These are phyloP conservation scores for Penicillium canescens DNA, from an alignment of 495 filamentous ascomycete genomes.

Conservation along the genomic window DNA sequence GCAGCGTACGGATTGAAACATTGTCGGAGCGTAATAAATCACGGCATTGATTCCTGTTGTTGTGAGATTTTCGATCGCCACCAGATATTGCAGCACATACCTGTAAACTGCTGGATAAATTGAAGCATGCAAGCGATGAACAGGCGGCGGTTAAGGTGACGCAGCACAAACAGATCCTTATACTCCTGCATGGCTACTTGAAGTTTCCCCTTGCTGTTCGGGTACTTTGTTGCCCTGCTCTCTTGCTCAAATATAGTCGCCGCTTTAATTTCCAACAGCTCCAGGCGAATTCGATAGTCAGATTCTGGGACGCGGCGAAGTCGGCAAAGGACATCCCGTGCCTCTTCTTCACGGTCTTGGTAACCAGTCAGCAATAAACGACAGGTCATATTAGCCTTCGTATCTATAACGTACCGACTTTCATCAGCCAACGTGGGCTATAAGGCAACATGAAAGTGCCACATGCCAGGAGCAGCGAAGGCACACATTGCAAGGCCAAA, in stretches of 20 bases:
- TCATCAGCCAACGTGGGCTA: constrained; percentile 35
- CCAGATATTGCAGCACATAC: not conserved
- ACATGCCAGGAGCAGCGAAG: constrained; percentile 37
- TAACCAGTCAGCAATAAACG: too few species aligned
- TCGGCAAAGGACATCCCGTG: constrained; percentile 30
- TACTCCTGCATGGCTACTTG: constrained; percentile 2
- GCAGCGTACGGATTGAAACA: constrained; percentile 27
- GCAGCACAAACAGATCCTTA: constrained; percentile 1
- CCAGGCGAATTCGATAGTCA: constrained; percentile 33
- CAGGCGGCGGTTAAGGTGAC: not conserved
- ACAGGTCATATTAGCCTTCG: too few species aligned
- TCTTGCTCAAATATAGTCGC: constrained; percentile 25
- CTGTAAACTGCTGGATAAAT: constrained; percentile 1
- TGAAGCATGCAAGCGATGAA: constrained; percentile 2
- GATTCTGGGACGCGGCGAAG: constrained; percentile 43
- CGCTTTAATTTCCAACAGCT: constrained; percentile 42
- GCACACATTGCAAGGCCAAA: constrained; percentile 49
- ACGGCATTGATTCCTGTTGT: not conserved
- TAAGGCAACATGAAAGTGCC: constrained; percentile 45
- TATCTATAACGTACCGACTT: constrained; percentile 20
- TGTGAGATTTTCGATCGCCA: not conserved
- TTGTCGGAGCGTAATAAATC: constrained; percentile 35
- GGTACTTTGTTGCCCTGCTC: not conserved
- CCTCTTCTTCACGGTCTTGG: constrained; percentile 39
- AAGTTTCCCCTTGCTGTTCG: not conserved